phyloP scores from a whole-genome alignment of 1,284 basidiomycete species.

The Phellopilus nigrolimitatus region DNA sequence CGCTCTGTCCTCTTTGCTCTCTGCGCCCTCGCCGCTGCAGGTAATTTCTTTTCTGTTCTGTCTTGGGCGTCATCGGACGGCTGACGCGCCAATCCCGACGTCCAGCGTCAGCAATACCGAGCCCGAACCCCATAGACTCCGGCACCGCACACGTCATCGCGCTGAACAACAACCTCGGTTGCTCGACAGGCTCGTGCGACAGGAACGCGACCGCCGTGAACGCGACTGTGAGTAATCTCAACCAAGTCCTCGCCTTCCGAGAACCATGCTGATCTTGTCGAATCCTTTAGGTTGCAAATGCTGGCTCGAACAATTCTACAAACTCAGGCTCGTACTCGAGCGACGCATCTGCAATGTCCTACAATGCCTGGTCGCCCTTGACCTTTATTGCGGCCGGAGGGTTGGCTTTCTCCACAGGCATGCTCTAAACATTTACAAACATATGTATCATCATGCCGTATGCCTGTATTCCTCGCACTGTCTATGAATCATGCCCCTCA shows the following conservation, averaged over 20 bases:
- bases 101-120: conserved; percentile 14
- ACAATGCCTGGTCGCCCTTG: conserved; percentile 11
- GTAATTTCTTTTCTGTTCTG: neutral
- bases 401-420: conserved; percentile 16
- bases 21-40: neutral
- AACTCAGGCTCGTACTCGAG: conserved; percentile 3
- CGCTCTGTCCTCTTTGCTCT: neutral
- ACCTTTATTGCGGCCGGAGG: conserved; percentile 14
- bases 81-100: no score
- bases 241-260: neutral
- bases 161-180: conserved; percentile 18
- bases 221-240: conserved; percentile 2
- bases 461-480: no score
- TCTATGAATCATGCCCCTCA: no score
- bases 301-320: neutral
- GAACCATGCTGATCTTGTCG: neutral
- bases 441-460: neutral
- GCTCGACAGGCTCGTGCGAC: conserved; percentile 14
- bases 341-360: neutral
- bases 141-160: conserved; percentile 10
- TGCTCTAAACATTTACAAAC: conserved; percentile 3
- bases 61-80: no score
- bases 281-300: conserved; percentile 1
- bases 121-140: conserved; percentile 14
- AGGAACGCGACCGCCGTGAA: neutral